Base-by-base conservation (phyloP, 1,284 basidiomycete genomes). In the Coriolopsis trogii region DNA sequence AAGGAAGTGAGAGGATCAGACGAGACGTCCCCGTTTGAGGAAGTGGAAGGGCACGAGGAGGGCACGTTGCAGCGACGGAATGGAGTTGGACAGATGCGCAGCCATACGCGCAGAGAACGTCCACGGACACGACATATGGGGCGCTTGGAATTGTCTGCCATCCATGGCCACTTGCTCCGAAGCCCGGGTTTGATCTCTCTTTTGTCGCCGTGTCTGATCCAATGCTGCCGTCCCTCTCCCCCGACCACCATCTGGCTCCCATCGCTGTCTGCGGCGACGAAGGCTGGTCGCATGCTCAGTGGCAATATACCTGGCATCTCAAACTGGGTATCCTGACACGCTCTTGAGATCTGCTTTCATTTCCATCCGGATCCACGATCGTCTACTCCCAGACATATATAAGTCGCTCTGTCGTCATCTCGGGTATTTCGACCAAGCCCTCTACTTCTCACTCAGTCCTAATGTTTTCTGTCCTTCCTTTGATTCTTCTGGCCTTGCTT, bases 401-500 rank as follows among this genome's bases (percentile, higher is more conserved):
- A 56, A 56, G 41, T 48, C n/a, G 41, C 21, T 28, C 47, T 58
- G 41, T 20, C 24, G 56, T 36, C 49, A 46, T 40, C 44, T 34
- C 24, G 30, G 36, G 29, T 18, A 21, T 8, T 26, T 25, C 43
- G 30, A 43, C 46, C 30, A 13, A 34, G 28, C 41, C 38, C 31
- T 38, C 41, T 13, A 29, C 36, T 31, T 47, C 10, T 38, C 16
- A 34, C 18, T 34, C 26, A 33, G 25, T 37, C 28, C 15, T 49
- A 16, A 63, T 63, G 61, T 24, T 49, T 36, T 55, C 59, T 46
- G 56, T 30, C 28, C 59, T 59, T 46, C 61, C 59, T 49, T 49
- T 55, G 36, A 43, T 54, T 13, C 47, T 63, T 40, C 46, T 59
- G 15, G 56, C 59, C 16, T 50, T 59, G 37, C 53, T 61, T 21